Percentiles rank a stretch among this genome's conserved stretches.
These are phyloP conservation scores for Fusarium globosum DNA, from an alignment of 2,329 filamentous ascomycete genomes.

Conservation along the genomic window DNA sequence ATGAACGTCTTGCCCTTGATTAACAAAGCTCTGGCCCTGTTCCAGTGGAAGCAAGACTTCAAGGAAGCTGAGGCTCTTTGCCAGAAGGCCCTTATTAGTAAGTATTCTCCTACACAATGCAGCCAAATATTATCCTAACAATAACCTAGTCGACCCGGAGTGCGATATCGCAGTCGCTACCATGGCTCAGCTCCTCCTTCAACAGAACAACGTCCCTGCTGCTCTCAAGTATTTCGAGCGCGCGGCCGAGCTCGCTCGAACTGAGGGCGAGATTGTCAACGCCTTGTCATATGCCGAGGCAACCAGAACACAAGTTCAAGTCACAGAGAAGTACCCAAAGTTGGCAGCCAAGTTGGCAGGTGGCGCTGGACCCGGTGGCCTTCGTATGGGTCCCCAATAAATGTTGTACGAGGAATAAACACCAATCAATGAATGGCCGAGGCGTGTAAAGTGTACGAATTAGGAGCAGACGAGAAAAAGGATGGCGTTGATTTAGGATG, in stretches of 20 bases:
- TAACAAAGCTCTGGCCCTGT: conserved; percentile 96
- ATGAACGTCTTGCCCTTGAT: conserved; percentile 98
- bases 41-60: conserved; percentile 99
- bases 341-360: conserved; percentile 74
- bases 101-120: conserved; percentile 53
- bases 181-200: conserved; percentile 96
- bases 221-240: conserved; percentile 97
- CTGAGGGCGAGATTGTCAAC: conserved; percentile 95
- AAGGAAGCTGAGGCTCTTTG: conserved; percentile 94
- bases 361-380: conserved; percentile 49
- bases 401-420: conserved; percentile 37
- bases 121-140: conserved; percentile 48
- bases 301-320: conserved; percentile 93
- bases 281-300: conserved; percentile 97
- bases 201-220: conserved; percentile 96
- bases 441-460: conserved; percentile 47
- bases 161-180: conserved; percentile 99
- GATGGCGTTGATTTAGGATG: conserved; percentile 36
- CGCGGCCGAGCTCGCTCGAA: conserved; percentile 92
- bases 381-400: conserved; percentile 52
- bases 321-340: conserved; percentile 87
- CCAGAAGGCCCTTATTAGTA: conserved; percentile 96
- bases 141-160: conserved; percentile 84
- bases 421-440: conserved; percentile 25
- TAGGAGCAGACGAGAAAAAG: conserved; percentile 36